Conservation (phyloP, 441 rosid species). For the Aquilaria agallochum region DNA sequence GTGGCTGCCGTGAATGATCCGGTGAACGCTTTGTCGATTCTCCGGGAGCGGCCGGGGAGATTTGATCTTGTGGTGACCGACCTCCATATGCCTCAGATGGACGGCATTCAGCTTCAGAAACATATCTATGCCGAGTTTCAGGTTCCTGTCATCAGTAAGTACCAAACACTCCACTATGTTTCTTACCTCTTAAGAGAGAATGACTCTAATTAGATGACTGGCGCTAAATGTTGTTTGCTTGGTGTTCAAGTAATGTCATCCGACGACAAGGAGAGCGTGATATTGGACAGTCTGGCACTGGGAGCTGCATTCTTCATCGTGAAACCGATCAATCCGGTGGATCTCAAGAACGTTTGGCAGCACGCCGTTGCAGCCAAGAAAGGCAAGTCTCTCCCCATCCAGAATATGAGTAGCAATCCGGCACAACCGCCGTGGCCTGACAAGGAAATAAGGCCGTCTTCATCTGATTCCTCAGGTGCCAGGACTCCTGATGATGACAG, state of each 20-base stretch:
- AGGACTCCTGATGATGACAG: no score
- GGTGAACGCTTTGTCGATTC: constrained; percentile 45
- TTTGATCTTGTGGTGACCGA: constrained; percentile 60
- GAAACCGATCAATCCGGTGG: constrained; percentile 53
- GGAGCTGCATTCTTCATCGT: constrained; percentile 57
- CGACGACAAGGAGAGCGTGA: constrained; percentile 35
- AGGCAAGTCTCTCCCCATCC: constrained; percentile 20
- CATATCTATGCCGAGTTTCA: constrained; percentile 42
- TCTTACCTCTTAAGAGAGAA: no score
- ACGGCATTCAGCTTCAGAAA: constrained; percentile 52
- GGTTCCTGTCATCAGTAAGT: constrained; percentile 52
- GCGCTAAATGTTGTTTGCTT: neutral
- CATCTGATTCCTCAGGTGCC: no score
- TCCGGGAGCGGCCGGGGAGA: constrained; percentile 23
- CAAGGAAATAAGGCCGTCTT: no score
- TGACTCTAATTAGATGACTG: neutral
- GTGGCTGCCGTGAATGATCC: constrained; percentile 32
- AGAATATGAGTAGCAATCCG: constrained; percentile 22
- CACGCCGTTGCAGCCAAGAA: constrained; percentile 37
- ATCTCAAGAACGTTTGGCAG: constrained; percentile 50
- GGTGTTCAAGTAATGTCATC: constrained; percentile 54
- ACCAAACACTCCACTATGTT: neutral
- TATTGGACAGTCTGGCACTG: constrained; percentile 33
- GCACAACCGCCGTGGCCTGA: constrained; percentile 4
- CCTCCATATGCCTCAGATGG: constrained; percentile 66